Evolutionary conservation across 1,284 basidiomycete genomes (phyloP), one percentile per base, ranked within the genome.

Genomic region (Cryptococcus jaspeensis): DNA sequence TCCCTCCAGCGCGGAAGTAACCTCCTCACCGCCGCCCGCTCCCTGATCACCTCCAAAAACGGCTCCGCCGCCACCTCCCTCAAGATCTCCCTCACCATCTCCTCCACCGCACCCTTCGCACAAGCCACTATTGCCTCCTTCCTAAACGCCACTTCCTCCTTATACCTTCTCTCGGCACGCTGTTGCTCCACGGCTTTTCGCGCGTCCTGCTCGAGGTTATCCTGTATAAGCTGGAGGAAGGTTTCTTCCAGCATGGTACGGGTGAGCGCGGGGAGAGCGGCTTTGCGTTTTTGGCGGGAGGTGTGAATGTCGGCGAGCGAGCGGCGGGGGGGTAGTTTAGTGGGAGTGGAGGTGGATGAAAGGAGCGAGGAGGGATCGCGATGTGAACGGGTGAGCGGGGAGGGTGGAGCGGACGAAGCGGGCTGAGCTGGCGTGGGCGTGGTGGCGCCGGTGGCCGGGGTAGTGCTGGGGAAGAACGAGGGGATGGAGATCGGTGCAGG

Each of bases 171-270:
- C 1, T 65, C 69, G 0, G 69, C 61, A 16, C 55, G 45, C n/a
- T 59, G 62, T 41, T 63, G 62, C n/a, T 64, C 60, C 32, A 71
- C 58, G 5, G 60, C 44, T 35, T 46, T 53, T 11, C 23, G n/a
- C 8, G 70, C 25, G 4, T 64, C 60, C 0, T 56, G 57, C 15
- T 53, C 37, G 2, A 60, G 44, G 9, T 62, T n/a, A 42, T 61
- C 58, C 9, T 51, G 20, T 1, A 74, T 38, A 22, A 72, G 50
- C 2, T 22, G n/a, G 3, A 53, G 47, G 9, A 73, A 52, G 15
- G 69, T 64, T 22, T 70, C 63, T 2, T 45, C 15, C 1, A 74
- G 43, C n/a, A 74, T 53, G n/a, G 56, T 39, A 42, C 64, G 59
- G 28, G 55, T 50, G 11, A 74, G 23, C 0, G 55, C 39, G 0